These are phyloP conservation scores for Yamadazyma siamensis DNA, from an alignment of 1,139 yeast genomes.

Conservation along the genomic window DNA sequence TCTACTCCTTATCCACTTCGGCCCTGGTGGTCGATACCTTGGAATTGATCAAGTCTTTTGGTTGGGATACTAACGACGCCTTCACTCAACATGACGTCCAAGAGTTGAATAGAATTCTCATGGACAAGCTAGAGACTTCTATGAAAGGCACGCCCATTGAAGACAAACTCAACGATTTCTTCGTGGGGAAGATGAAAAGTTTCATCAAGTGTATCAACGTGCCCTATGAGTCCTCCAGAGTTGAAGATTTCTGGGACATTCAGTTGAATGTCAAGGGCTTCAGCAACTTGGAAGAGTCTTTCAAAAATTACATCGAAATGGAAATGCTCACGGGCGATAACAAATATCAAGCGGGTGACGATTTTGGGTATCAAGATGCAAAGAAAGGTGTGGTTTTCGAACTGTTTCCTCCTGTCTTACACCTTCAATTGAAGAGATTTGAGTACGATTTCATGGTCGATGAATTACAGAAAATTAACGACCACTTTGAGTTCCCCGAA, in stretches of 20 bases:
- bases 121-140: slow-evolving; percentile 89
- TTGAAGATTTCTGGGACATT: slow-evolving; percentile 97
- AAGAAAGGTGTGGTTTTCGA: slow-evolving; percentile 93
- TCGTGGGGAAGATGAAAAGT: slow-evolving; percentile 97
- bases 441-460: slow-evolving; percentile 93
- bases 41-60: slow-evolving; percentile 87
- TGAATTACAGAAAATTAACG: slow-evolving; percentile 86
- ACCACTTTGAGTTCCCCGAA: slow-evolving; percentile 86
- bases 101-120: slow-evolving; percentile 88
- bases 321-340: slow-evolving; percentile 93
- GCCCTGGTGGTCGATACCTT: slow-evolving; percentile 75
- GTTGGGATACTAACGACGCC: slow-evolving; percentile 96
- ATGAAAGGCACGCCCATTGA: slow-evolving; percentile 91
- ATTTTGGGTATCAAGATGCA: slow-evolving; percentile 87
- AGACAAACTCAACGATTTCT: slow-evolving; percentile 72
- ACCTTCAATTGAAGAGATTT: slow-evolving; percentile 87
- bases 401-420: slow-evolving; percentile 88
- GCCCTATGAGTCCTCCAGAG: slow-evolving; percentile 89
- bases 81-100: slow-evolving; percentile 98
- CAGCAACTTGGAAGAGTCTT: slow-evolving; percentile 68
- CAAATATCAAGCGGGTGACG: slow-evolving; percentile 90
- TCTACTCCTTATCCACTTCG: slow-evolving; percentile 73
- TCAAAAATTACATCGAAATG: slow-evolving; percentile 80
- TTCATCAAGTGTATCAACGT: slow-evolving; percentile 90
- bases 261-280: slow-evolving; percentile 90